Evolutionary conservation across 2,329 filamentous ascomycete genomes (phyloP).

Genomic region (Penicillium sp.): DNA sequence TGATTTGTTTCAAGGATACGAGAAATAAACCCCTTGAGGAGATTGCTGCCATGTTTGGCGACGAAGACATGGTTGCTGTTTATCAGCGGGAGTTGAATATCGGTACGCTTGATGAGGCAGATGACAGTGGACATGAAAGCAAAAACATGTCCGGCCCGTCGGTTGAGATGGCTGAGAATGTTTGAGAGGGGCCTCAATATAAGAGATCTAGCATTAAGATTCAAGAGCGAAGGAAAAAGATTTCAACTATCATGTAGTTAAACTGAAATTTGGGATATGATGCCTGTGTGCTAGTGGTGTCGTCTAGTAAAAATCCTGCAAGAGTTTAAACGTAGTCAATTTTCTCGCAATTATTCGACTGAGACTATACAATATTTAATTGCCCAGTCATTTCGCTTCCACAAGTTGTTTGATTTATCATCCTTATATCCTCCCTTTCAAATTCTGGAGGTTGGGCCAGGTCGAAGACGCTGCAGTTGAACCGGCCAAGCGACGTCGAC

Average conservation of each 20-base stretch:
- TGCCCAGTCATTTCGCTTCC: neutral
- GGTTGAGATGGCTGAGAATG: neutral
- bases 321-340: neutral
- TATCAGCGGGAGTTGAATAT: neutral
- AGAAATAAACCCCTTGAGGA: neutral
- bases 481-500: neutral
- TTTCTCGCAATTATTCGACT: accelerated
- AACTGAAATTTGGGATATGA: neutral
- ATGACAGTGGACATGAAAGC: neutral
- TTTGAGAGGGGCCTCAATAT: neutral
- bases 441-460: neutral
- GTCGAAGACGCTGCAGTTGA: neutral
- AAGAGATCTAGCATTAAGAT: neutral
- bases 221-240: neutral
- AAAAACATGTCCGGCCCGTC: neutral
- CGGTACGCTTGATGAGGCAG: neutral
- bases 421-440: neutral
- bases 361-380: neutral
- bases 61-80: neutral
- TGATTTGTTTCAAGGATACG: neutral
- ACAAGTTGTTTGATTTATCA: neutral
- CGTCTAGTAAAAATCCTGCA: neutral
- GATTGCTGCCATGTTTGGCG: neutral
- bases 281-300: neutral
- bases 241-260: no score